These are phyloP conservation scores for Abrus pulchellus DNA, from an alignment of 306 rosid genomes.

Conservation along the genomic window DNA sequence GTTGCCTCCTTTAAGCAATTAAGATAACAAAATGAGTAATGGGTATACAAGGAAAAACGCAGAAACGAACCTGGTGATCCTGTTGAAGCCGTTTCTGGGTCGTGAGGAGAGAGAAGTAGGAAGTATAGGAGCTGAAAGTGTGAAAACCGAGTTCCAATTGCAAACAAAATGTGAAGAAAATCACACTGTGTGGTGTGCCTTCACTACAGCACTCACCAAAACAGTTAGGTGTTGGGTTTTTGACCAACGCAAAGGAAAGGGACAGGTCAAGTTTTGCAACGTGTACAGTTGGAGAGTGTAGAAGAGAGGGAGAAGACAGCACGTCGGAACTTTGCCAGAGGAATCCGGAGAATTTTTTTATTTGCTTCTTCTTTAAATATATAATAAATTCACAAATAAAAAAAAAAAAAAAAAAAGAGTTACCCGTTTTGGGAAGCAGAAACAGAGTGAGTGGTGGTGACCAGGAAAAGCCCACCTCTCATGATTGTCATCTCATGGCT, in stretches of 20 bases:
- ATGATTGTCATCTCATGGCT: slow-evolving; percentile 52
- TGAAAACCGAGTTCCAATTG: slow-evolving; percentile 43
- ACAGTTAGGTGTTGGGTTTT: slow-evolving; percentile 63
- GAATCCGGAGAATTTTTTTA: slow-evolving; percentile 55
- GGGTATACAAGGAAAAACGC: slow-evolving; percentile 29
- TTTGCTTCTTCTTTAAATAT: neutral
- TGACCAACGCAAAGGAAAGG: slow-evolving; percentile 59
- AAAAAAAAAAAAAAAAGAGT: slow-evolving; percentile 29
- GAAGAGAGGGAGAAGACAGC: slow-evolving; percentile 55
- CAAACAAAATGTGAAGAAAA: slow-evolving; percentile 55
- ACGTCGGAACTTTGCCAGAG: slow-evolving; percentile 52
- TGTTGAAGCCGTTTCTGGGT: slow-evolving; percentile 30
- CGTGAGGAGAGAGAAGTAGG: slow-evolving; percentile 35
- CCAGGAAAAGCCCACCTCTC: slow-evolving; percentile 33
- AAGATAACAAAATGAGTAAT: slow-evolving; percentile 17
- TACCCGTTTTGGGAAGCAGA: slow-evolving; percentile 52
- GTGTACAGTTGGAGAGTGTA: slow-evolving; percentile 41
- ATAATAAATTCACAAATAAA: neutral
- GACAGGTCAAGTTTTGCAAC: slow-evolving; percentile 55
- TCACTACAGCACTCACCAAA: slow-evolving; percentile 42
- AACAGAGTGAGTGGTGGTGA: slow-evolving; percentile 40
- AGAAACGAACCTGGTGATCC: slow-evolving; percentile 38
- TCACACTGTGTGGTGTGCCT: slow-evolving; percentile 23
- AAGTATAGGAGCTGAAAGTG: slow-evolving; percentile 20
- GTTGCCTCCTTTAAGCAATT: slow-evolving; percentile 30